Percentiles rank a stretch among this genome's conserved stretches.
Evolutionary conservation across 1,139 yeast species (phyloP).

Genomic region (Kodamaea plutei): DNA sequence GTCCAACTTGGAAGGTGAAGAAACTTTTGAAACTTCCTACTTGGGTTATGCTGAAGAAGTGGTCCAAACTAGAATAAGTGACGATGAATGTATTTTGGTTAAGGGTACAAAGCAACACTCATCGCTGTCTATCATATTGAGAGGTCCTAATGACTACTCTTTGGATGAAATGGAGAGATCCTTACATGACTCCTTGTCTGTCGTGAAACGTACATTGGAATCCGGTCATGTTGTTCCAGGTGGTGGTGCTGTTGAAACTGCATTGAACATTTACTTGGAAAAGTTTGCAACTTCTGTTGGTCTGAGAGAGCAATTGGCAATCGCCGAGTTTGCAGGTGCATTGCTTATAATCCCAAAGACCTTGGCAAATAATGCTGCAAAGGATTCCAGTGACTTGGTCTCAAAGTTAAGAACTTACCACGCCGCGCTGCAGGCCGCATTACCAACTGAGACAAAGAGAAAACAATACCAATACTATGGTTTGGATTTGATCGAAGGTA

Average conservation of each 20-base stretch:
- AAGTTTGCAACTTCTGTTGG: slow-evolving; percentile 98
- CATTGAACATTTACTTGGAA: slow-evolving; percentile 90
- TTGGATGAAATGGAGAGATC: slow-evolving; percentile 99
- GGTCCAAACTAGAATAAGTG: slow-evolving; percentile 85
- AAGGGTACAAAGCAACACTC: slow-evolving; percentile 94
- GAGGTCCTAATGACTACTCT: slow-evolving; percentile 96
- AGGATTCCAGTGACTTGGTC: slow-evolving; percentile 90
- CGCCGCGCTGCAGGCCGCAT: slow-evolving; percentile 88
- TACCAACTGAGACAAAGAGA: slow-evolving; percentile 76
- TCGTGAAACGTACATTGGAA: slow-evolving; percentile 93
- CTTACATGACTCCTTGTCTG: slow-evolving; percentile 88
- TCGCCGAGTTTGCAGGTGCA: slow-evolving; percentile 94
- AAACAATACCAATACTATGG: slow-evolving; percentile 88
- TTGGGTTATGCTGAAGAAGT: slow-evolving; percentile 93
- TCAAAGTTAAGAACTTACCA: slow-evolving; percentile 96
- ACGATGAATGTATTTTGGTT: slow-evolving; percentile 93
- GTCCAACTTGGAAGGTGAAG: slow-evolving; percentile 96
- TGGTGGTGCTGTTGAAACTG: slow-evolving; percentile 98
- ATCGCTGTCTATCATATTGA: slow-evolving; percentile 82
- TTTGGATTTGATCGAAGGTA: slow-evolving; percentile 85
- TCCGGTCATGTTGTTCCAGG: slow-evolving; percentile 96
- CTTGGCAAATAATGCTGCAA: slow-evolving; percentile 94
- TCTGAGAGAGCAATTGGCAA: slow-evolving; percentile 95
- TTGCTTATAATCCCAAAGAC: slow-evolving; percentile 93
- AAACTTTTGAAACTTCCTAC: slow-evolving; percentile 83